Evolutionary conservation across 495 filamentous ascomycete genomes (phyloP).

Genomic region (Penicillium manginii): DNA sequence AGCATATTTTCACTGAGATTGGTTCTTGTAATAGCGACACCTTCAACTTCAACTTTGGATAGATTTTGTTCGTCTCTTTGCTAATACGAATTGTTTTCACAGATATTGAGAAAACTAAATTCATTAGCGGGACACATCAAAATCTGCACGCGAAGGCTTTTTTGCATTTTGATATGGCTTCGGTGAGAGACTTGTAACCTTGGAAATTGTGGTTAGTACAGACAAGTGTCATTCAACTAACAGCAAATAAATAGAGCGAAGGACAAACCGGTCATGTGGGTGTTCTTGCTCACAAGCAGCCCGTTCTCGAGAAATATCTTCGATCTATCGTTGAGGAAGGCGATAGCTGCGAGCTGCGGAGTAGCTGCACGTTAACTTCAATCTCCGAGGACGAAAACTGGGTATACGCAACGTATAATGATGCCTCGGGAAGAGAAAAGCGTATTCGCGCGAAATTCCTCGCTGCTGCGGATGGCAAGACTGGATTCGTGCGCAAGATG

Average conservation of each 20-base stretch:
- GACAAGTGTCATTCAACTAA: constrained; percentile 7
- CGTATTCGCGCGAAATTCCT: constrained; percentile 42
- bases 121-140: constrained; percentile 27
- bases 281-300: constrained; percentile 16
- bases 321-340: constrained; percentile 26
- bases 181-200: constrained; percentile 6
- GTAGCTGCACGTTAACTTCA: constrained; percentile 34
- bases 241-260: constrained; percentile 6
- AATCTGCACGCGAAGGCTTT: constrained; percentile 7
- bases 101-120: constrained; percentile 34
- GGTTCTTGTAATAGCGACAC: constrained; percentile 26
- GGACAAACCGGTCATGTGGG: constrained; percentile 20
- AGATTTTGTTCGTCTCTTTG: background rate
- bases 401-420: constrained; percentile 39
- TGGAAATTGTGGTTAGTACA: no score
- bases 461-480: constrained; percentile 56
- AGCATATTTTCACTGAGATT: constrained; percentile 39
- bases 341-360: constrained; percentile 37
- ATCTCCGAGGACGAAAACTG: constrained; percentile 34
- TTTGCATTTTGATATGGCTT: constrained; percentile 12
- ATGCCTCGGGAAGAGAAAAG: constrained; percentile 26
- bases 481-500: constrained; percentile 50
- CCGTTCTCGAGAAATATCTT: constrained; percentile 34
- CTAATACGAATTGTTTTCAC: background rate
- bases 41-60: background rate